A percentile compares a stretch with the other conserved stretches of the same genome.
These are phyloP conservation scores for Agrocybe praecox DNA, from an alignment of 768 basidiomycete genomes.

Conservation along the genomic window DNA sequence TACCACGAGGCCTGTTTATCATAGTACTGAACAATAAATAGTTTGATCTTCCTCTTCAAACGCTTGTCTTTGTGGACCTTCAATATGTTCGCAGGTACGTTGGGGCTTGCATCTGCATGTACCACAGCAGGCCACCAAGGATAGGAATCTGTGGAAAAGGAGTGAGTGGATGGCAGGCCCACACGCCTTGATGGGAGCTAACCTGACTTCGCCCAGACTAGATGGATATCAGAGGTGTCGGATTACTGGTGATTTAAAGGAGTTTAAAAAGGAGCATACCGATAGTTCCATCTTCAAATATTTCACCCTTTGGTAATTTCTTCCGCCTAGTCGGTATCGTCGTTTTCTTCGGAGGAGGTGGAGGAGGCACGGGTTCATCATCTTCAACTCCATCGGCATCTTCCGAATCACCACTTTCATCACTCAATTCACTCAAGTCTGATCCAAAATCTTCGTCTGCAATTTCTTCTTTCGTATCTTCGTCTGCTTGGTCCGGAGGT, in stretches of 20 bases:
- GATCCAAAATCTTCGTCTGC: conserved; percentile 13
- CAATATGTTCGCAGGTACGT: conserved; percentile 50
- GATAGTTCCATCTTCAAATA: conserved; percentile 53
- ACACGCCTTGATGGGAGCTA: conserved; percentile 19
- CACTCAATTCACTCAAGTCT: conserved; percentile 19
- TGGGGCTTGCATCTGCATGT: conserved; percentile 58
- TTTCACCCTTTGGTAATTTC: conserved; percentile 16
- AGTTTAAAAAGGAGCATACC: conserved; percentile 43
- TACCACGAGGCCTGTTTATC: conserved; percentile 71
- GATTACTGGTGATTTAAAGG: background rate
- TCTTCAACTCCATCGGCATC: conserved; percentile 14
- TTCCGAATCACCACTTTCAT: conserved; percentile 7
- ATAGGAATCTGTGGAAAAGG: conserved; percentile 53
- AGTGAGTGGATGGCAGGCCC: no score
- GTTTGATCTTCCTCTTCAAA: conserved; percentile 38
- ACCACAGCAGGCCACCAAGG: conserved; percentile 92
- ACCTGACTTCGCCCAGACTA: conserved; percentile 89
- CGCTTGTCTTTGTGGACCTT: conserved; percentile 28
- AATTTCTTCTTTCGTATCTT: background rate
- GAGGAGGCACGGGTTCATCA: background rate
- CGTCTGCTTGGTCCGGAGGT: background rate
- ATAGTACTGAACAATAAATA: conserved; percentile 80
- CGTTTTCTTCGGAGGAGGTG: background rate
- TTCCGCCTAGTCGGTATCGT: conserved; percentile 6
- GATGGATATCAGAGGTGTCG: conserved; percentile 6